Percentiles rank a stretch among this genome's conserved stretches.
These are phyloP conservation scores for Trichoderma citrinoviride DNA, from an alignment of 2,329 filamentous ascomycete species.

Conservation along the genomic window DNA sequence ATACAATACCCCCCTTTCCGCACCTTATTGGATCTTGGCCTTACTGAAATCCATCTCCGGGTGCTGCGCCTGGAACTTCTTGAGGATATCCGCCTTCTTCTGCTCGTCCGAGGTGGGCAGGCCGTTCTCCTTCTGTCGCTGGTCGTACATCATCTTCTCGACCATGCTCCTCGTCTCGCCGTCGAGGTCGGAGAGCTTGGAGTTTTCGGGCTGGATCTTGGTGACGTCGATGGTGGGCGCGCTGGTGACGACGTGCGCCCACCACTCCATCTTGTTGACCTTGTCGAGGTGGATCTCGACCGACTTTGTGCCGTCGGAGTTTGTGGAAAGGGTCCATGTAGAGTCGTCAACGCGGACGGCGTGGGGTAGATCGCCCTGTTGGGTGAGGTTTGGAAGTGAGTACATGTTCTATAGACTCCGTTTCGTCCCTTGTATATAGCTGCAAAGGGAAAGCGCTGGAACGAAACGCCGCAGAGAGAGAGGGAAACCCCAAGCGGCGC, in stretches of 20 bases:
- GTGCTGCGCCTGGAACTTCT: constrained; percentile 84
- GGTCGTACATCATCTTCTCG: constrained; percentile 99
- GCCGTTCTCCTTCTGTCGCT: constrained; percentile 92
- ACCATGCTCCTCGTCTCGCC: constrained; percentile 96
- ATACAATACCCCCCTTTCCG: neutral
- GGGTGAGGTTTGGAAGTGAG: neutral
- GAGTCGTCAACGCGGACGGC: constrained; percentile 79
- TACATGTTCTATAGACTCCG: neutral
- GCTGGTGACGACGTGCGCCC: constrained; percentile 82
- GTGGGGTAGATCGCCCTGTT: constrained; percentile 79
- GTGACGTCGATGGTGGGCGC: constrained; percentile 92
- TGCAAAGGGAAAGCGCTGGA: neutral
- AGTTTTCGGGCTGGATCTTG: constrained; percentile 92
- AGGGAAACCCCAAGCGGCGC: neutral
- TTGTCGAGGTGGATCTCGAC: constrained; percentile 91
- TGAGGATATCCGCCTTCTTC: constrained; percentile 88
- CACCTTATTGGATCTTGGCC: constrained; percentile 58
- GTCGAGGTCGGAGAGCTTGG: constrained; percentile 86
- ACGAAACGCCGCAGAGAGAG: neutral
- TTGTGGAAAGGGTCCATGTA: constrained; percentile 84
- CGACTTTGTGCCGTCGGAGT: constrained; percentile 63
- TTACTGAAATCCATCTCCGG: constrained; percentile 72
- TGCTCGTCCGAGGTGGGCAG: constrained; percentile 89
- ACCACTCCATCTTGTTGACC: constrained; percentile 97
- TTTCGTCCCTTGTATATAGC: neutral